phyloP scores from a whole-genome alignment of 306 rosid species.

The Rubus idaeus region DNA sequence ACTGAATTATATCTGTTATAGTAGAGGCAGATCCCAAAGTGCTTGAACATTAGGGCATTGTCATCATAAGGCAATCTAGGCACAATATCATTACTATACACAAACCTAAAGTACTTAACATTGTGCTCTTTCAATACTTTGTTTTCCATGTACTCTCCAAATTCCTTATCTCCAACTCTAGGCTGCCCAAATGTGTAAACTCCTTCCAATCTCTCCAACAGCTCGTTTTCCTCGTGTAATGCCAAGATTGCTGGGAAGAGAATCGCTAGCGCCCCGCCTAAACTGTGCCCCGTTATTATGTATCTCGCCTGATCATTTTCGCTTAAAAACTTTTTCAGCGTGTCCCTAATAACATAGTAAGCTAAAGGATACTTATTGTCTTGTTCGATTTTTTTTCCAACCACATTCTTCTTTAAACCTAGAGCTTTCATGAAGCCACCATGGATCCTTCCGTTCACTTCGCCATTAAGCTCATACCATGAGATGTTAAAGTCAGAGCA shows the following conservation, averaged over 20 bases:
- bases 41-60: constrained; percentile 60
- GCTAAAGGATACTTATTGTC: constrained; percentile 39
- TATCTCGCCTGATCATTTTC: constrained; percentile 22
- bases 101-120: constrained; percentile 58
- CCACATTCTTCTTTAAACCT: constrained; percentile 54
- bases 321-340: constrained; percentile 1
- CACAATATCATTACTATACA: constrained; percentile 69
- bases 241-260: constrained; percentile 35
- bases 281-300: constrained; percentile 32
- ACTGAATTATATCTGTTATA: no score
- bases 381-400: constrained; percentile 32
- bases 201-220: constrained; percentile 64
- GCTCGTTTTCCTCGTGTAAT: constrained; percentile 52
- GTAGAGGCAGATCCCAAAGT: constrained; percentile 71
- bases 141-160: constrained; percentile 48
- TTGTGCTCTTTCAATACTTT: constrained; percentile 42
- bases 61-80: constrained; percentile 75
- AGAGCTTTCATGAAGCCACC: constrained; percentile 85
- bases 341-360: constrained; percentile 45
- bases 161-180: constrained; percentile 61
- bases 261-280: constrained; percentile 37
- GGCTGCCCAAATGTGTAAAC: constrained; percentile 92
- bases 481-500: constrained; percentile 77
- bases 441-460: constrained; percentile 51
- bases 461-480: constrained; percentile 56